A percentile compares a stretch with the other conserved stretches of the same genome.
These are phyloP conservation scores for Micractinium conductrix DNA, from an alignment of 139 green algal species.

Conservation along the genomic window DNA sequence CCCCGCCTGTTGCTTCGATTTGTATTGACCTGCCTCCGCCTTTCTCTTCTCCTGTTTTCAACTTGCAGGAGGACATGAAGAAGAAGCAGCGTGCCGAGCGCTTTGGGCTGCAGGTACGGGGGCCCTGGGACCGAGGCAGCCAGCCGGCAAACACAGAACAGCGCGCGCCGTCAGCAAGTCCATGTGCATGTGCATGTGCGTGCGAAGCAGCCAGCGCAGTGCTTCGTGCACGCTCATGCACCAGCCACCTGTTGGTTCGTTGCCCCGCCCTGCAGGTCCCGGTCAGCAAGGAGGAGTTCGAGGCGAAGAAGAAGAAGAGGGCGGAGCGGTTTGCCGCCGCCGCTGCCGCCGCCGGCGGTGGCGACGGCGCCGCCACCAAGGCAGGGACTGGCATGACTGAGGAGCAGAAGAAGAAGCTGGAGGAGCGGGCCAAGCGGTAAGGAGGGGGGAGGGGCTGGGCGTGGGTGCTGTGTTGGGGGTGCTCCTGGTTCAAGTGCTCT, in stretches of 20 bases:
- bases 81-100: constrained; percentile 36
- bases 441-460: background rate
- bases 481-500: no score
- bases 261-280: background rate
- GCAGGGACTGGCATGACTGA: constrained; percentile 5
- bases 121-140: no score
- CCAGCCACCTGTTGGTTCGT: no score
- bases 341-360: background rate
- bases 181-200: no score
- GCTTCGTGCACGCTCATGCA: no score
- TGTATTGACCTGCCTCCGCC: no score
- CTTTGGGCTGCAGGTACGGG: constrained; percentile 25
- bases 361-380: background rate
- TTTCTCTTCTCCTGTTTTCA: background rate
- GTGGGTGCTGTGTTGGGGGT: no score
- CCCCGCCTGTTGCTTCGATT: background rate
- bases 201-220: no score
- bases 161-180: no score
- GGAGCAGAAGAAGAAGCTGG: constrained; percentile 46
- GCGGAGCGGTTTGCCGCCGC: constrained; percentile 38
- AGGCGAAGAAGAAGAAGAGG: constrained; percentile 39
- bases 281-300: constrained; percentile 25
- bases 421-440: constrained; percentile 38
- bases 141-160: no score
- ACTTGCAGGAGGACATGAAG: constrained; percentile 33